Evolutionary conservation across 2,329 filamentous ascomycete genomes (phyloP).

Genomic region (Phaeosphaeriaceae sp.): DNA sequence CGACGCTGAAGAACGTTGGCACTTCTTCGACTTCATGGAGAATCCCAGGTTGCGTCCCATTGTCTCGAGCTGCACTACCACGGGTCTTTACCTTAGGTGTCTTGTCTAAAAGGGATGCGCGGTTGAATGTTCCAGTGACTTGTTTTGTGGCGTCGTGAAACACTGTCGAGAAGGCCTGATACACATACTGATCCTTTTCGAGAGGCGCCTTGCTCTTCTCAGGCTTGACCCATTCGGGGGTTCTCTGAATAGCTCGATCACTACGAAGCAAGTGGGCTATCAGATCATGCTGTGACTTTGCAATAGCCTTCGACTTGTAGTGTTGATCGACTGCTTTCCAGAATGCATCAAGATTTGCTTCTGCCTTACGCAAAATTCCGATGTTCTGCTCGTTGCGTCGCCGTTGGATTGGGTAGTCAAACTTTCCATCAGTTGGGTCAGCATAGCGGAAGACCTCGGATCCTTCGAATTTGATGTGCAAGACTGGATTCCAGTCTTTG

Average conservation of each 20-base stretch:
- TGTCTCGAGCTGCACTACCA: conserved; percentile 1
- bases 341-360: conserved; percentile 56
- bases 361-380: conserved; percentile 54
- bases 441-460: conserved; percentile 10
- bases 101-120: conserved; percentile 3
- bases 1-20: conserved; percentile 11
- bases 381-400: conserved; percentile 55
- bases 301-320: conserved; percentile 3
- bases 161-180: conserved; percentile 14
- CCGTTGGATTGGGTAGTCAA: conserved; percentile 58
- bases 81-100: conserved; percentile 16
- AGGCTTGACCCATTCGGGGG: conserved; percentile 55
- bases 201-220: conserved; percentile 5
- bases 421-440: conserved; percentile 49
- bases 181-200: conserved; percentile 3
- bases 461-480: conserved; percentile 10
- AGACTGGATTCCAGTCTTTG: conserved; percentile 6
- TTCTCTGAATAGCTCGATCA: conserved; percentile 54
- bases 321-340: conserved; percentile 49
- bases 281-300: conserved; percentile 14
- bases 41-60: not conserved
- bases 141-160: conserved; percentile 12
- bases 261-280: conserved; percentile 28
- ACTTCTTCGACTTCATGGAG: conserved; percentile 17
- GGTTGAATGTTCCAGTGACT: conserved; percentile 12